Percentiles rank a stretch among this genome's conserved stretches.
Conservation (phyloP, 2,329 filamentous ascomycete genomes). For the Coniochaeta prunicola region DNA sequence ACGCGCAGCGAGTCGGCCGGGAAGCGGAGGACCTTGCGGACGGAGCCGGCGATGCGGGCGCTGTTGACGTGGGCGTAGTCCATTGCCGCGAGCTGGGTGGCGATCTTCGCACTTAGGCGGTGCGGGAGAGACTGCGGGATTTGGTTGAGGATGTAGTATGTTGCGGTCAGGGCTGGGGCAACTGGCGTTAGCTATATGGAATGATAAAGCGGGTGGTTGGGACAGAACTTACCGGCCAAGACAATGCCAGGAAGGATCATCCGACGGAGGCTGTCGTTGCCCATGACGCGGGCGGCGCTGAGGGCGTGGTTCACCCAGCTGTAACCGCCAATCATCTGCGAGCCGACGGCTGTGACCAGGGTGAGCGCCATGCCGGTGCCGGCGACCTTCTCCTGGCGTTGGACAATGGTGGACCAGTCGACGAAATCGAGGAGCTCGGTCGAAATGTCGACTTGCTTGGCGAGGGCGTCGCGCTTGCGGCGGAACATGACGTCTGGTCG, state of each 20-base stretch:
- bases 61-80: slow-evolving; percentile 93
- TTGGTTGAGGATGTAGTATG: slow-evolving; percentile 75
- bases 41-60: slow-evolving; percentile 73
- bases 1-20: slow-evolving; percentile 82
- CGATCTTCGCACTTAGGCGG: slow-evolving; percentile 78
- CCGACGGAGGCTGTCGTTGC: slow-evolving; percentile 71
- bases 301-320: slow-evolving; percentile 86
- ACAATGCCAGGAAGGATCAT: slow-evolving; percentile 76
- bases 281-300: slow-evolving; percentile 71
- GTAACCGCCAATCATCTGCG: slow-evolving; percentile 72
- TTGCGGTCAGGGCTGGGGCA: slow-evolving; percentile 62
- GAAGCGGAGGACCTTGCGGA: slow-evolving; percentile 80
- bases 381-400: slow-evolving; percentile 89
- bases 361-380: slow-evolving; percentile 94
- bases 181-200: slow-evolving; percentile 21
- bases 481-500: slow-evolving; percentile 91
- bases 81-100: slow-evolving; percentile 67
- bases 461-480: slow-evolving; percentile 70
- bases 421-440: slow-evolving; percentile 93
- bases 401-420: slow-evolving; percentile 73
- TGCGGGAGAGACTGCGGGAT: slow-evolving; percentile 86
- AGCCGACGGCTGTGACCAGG: slow-evolving; percentile 76
- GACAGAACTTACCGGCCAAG: slow-evolving; percentile 60
- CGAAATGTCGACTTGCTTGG: slow-evolving; percentile 77
- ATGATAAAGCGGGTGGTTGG: slow-evolving; percentile 3